These are phyloP conservation scores for Ophiostoma ips DNA, from an alignment of 2,329 filamentous ascomycete species.

Conservation along the genomic window DNA sequence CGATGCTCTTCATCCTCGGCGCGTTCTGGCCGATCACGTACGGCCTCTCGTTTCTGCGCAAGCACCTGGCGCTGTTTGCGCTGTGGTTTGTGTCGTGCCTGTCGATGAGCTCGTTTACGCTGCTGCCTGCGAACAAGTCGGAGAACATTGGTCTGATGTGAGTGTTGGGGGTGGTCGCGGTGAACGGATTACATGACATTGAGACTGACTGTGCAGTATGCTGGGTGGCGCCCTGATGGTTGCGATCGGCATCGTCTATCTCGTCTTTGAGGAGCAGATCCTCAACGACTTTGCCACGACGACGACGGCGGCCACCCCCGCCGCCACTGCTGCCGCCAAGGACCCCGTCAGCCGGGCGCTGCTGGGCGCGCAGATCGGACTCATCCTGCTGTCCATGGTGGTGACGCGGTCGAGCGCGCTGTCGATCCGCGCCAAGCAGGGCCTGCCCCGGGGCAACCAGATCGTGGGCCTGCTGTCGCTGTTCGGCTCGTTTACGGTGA, in stretches of 20 bases:
- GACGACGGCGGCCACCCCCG: constrained; percentile 13
- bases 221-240: constrained; percentile 69
- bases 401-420: constrained; percentile 78
- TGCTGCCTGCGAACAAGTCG: constrained; percentile 73
- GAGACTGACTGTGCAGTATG: constrained; percentile 21
- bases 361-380: constrained; percentile 59
- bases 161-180: too few species aligned
- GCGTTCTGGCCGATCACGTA: constrained; percentile 67
- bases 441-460: constrained; percentile 78
- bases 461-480: constrained; percentile 72
- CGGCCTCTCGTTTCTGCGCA: constrained; percentile 55
- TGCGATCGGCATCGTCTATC: constrained; percentile 59
- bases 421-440: constrained; percentile 71
- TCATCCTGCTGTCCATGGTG: constrained; percentile 66
- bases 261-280: constrained; percentile 59
- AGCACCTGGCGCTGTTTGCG: constrained; percentile 47
- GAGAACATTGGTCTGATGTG: constrained; percentile 62
- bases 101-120: constrained; percentile 79
- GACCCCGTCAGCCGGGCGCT: constrained; percentile 42
- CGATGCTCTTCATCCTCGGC: constrained; percentile 61
- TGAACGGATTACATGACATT: background rate
- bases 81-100: constrained; percentile 68
- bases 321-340: background rate
- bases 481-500: constrained; percentile 49
- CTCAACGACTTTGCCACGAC: constrained; percentile 29